Evolutionary conservation across 2,329 filamentous ascomycete genomes (phyloP), one percentile per base, ranked within the genome.

Genomic region (Claviceps monticola): DNA sequence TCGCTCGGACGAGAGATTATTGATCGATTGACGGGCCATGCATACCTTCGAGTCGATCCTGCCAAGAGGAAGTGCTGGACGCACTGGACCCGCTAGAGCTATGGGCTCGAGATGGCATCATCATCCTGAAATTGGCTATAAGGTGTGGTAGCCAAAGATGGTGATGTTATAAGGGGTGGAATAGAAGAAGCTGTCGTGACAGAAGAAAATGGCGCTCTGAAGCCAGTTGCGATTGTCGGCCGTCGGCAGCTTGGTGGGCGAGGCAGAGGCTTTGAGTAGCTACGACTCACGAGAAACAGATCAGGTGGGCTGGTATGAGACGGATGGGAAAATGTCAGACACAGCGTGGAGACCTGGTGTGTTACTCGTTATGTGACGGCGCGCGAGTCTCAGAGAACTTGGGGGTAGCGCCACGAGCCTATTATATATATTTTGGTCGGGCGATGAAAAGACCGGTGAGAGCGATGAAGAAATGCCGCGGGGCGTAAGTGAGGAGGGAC

Each of bases 1-100:
- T 38, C 29, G 29, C 29, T 34, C 9, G 9, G 9, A 34, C 9
- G 29, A 11, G 8, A 29, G 26, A 29, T 29, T 8, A 11, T 9
- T 4, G 26, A 11, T 48, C 19, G 1, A 26, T 16, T 4, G 13
- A 14, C 16, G 14, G 26, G 19, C 19, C 21, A 34, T 21, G 17
- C 21, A 16, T 68, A 82, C 79, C 70, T 66, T 74, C 68, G 46
- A 82, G 74, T 53, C 72, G 73, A 52, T 78, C 74, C 59, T 82
- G 78, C 79, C 79, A 81, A 49, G 63, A 61, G 41, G 51, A 53
- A 46, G 55, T 53, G 51, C 56, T 59, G 3, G 58, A 59, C 48
- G 52, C 11, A 26, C 39, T 57, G 23, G 56, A 56, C 41, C 60
- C 58, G 21, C 57, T 56, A 8, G 54, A 53, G 55, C 54, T 60